These are phyloP conservation scores for Globisporangium viniferum DNA, from an alignment of 352 stramenopile genomes.

Conservation along the genomic window DNA sequence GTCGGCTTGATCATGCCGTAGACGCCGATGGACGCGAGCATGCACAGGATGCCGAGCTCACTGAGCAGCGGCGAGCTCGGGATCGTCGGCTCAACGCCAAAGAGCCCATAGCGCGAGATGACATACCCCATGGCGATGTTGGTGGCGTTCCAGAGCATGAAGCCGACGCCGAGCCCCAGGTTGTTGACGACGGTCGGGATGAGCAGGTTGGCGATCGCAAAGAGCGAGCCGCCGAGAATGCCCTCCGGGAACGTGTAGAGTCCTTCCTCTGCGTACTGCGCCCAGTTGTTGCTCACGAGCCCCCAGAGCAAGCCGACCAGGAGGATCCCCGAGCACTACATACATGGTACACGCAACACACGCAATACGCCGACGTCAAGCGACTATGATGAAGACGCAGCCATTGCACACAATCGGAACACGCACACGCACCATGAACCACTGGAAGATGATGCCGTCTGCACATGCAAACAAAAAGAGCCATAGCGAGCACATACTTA, in stretches of 20 bases:
- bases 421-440: conserved; percentile 71
- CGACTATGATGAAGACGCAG: neutral
- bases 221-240: conserved; percentile 70
- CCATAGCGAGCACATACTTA: conserved; percentile 1
- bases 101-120: conserved; percentile 68
- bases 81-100: conserved; percentile 63
- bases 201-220: conserved; percentile 76
- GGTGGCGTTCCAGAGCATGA: conserved; percentile 87
- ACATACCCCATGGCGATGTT: conserved; percentile 83
- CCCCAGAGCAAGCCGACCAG: conserved; percentile 77
- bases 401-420: neutral
- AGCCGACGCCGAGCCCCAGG: conserved; percentile 71
- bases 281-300: conserved; percentile 79
- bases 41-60: conserved; percentile 68
- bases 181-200: conserved; percentile 87
- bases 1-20: conserved; percentile 79
- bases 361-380: neutral
- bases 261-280: conserved; percentile 61
- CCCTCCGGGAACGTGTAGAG: conserved; percentile 81
- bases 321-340: conserved; percentile 79
- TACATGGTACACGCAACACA: neutral
- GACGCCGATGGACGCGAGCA: conserved; percentile 75
- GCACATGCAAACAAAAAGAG: conserved; percentile 5
- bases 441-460: conserved; percentile 89
- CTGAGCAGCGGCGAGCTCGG: conserved; percentile 52